Conservation (phyloP, 306 rosid genomes). For the Malus asiatica region DNA sequence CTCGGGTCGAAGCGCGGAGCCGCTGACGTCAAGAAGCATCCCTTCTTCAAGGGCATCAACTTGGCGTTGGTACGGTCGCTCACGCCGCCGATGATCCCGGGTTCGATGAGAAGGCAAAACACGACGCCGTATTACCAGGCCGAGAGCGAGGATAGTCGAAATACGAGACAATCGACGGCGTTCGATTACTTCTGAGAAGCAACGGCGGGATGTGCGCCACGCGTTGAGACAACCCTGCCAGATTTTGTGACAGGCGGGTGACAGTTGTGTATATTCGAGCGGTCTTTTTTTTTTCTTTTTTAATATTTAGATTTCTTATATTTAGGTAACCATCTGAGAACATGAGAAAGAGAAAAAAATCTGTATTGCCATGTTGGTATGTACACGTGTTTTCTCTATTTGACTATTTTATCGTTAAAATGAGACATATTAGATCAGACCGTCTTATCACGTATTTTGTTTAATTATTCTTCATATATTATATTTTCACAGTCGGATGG, state of each 20-base stretch:
- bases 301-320: neutral
- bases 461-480: no score
- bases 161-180: slow-evolving; percentile 25
- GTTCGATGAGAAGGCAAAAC: slow-evolving; percentile 19
- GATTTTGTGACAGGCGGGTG: slow-evolving; percentile 42
- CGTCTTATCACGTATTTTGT: no score
- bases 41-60: slow-evolving; percentile 63
- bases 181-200: slow-evolving; percentile 30
- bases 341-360: neutral
- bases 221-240: slow-evolving; percentile 31
- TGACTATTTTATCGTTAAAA: no score
- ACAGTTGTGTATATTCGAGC: slow-evolving; percentile 52
- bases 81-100: slow-evolving; percentile 63
- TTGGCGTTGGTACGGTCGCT: slow-evolving; percentile 64
- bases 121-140: slow-evolving; percentile 33
- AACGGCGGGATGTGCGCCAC: slow-evolving; percentile 34
- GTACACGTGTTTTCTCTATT: no score
- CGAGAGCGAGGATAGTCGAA: neutral
- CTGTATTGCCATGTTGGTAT: no score
- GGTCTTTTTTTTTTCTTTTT: slow-evolving; percentile 12
- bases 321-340: slow-evolving; percentile 13
- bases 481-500: no score
- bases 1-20: slow-evolving; percentile 96
- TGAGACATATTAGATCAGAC: no score
- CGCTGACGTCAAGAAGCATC: slow-evolving; percentile 75